Evolutionary conservation across 83 land plant species (phyloP), one percentile per base, ranked within the genome.

Genomic region (Isoetes engelmannii): DNA sequence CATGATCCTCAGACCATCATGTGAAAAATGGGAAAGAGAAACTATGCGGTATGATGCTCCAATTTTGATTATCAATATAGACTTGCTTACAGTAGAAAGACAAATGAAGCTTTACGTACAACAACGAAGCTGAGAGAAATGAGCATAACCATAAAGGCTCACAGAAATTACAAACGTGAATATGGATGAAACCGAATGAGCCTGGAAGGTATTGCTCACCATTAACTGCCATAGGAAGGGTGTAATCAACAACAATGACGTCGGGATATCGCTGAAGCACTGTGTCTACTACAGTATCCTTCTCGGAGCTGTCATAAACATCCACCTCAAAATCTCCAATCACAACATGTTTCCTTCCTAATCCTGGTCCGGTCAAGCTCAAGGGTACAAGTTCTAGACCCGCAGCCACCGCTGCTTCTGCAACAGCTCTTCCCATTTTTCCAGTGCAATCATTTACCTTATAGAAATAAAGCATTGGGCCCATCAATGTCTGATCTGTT

Each of bases 401-500:
- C 28, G 88, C 87, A 51, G 72, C 72, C 20, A 88, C 72, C 8
- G 88, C 92, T 17, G 90, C 92, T 72, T 90, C 86, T 3, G 86
- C 87, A 43, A 90, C 96, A 44, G 92, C 92, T 59, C 73, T 79
- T 18, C 99, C 96, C 92, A 94, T 88, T 67, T 90, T 90, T 5
- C 99, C 99, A 47, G 86, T 79, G 68, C 90, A 88, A 17, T 85
- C 84, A 82, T 94, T 94, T 21, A 94, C 89, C 99, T 94, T 28
- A 28, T 28, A 28, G 37, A 28, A 2, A 28, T 28, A 28, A 28
- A 0, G 1, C 37, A 28, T 2, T 28, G 37, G 37, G 37, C 2
- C 37, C 37, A 28, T 28, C 37, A 28, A 28, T 28, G 37, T 28
- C 37, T 28, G 37, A 28, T 28, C 37, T 28, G 2, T 28, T 28